A percentile compares a stretch with the other conserved stretches of the same genome.
Conservation (phyloP, 192 early-diverging fungal species). For the Coemansia sp. region DNA sequence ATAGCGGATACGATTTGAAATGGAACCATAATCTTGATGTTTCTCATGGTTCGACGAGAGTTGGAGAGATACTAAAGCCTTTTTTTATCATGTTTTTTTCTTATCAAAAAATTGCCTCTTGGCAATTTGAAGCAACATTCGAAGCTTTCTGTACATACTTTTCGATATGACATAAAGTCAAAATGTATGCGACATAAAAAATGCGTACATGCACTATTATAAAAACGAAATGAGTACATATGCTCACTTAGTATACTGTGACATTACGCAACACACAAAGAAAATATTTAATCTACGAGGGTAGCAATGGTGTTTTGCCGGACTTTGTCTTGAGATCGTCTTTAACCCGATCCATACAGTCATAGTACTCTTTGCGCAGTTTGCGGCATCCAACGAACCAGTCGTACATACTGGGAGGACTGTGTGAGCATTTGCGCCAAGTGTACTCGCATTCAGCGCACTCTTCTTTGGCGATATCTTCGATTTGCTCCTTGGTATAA, state of each 20-base stretch:
- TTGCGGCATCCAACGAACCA: constrained; percentile 30
- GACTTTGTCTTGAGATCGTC: constrained; percentile 24
- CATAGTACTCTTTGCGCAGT: constrained; percentile 24
- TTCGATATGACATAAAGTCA: constrained; percentile 37
- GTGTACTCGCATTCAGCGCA: constrained; percentile 46
- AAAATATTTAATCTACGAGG: not conserved
- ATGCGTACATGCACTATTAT: not conserved
- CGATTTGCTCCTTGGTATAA: constrained; percentile 40
- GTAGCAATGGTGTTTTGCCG: constrained; percentile 17
- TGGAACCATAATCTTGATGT: not conserved
- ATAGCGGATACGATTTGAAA: not conserved
- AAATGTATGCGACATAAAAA: constrained; percentile 31
- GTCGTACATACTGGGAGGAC: constrained; percentile 31
- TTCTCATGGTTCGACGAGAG: not conserved
- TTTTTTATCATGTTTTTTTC: not conserved
- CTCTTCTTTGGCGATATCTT: constrained; percentile 38
- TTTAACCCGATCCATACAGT: constrained; percentile 24
- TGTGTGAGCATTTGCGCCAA: constrained; percentile 34
- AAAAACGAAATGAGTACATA: not conserved
- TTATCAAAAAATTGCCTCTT: not conserved
- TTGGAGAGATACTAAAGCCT: not conserved
- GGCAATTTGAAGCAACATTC: constrained; percentile 38
- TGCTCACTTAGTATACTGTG: not conserved
- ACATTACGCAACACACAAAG: not conserved
- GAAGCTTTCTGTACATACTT: constrained; percentile 39